Percentiles rank a stretch among this genome's conserved stretches.
Evolutionary conservation across 2,329 filamentous ascomycete genomes (phyloP).

Genomic region (Calonectria pseudoreteaudii): DNA sequence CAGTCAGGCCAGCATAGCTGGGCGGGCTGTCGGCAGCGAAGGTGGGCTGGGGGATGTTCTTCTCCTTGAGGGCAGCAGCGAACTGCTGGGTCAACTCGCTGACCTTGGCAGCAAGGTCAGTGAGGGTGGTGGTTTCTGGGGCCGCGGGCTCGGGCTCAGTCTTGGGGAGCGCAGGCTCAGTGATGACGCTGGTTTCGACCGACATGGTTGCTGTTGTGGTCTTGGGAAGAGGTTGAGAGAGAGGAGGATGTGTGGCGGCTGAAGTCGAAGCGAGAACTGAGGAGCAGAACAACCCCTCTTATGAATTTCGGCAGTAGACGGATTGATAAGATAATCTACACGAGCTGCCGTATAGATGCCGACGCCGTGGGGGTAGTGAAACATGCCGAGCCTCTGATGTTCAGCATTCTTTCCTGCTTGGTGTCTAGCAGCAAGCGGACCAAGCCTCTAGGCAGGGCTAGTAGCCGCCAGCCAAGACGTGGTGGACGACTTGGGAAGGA

Average conservation of each 20-base stretch:
- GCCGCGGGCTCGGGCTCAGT: background rate
- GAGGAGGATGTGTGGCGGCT: background rate
- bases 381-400: background rate
- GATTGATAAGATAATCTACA: constrained; percentile 5
- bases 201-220: background rate
- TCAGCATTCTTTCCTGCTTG: background rate
- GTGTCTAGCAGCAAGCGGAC: background rate
- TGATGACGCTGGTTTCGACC: constrained; percentile 46
- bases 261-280: background rate
- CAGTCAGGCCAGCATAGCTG: constrained; percentile 55
- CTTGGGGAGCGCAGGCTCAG: constrained; percentile 49
- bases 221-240: background rate
- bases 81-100: constrained; percentile 56
- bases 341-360: background rate
- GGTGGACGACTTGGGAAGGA: background rate
- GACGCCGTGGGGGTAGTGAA: constrained; percentile 4
- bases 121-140: constrained; percentile 46
- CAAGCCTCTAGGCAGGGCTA: background rate
- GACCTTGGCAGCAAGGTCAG: constrained; percentile 57
- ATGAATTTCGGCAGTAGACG: background rate
- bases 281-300: background rate
- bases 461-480: background rate
- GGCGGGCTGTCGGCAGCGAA: constrained; percentile 57
- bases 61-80: constrained; percentile 54
- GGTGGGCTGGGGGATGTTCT: constrained; percentile 55